Base-by-base conservation (phyloP, 371 early-diverging fungal species). In the Caulochytrium protostelioides region DNA sequence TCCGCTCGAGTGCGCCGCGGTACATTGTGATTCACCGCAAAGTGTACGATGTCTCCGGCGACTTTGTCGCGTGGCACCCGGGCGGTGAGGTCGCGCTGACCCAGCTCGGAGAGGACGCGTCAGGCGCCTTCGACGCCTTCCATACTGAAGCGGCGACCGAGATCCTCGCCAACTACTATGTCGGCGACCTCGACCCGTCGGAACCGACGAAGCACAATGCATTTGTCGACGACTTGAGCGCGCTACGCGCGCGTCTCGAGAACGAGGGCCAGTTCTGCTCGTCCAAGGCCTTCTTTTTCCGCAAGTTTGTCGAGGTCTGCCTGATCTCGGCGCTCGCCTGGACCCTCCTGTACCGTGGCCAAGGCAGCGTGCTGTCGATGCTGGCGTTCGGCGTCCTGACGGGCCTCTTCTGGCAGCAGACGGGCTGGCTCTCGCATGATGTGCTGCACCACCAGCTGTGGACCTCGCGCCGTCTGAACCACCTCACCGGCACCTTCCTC, bases 111-210 rank as follows among this genome's bases (percentile, higher is more conserved):
- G 21, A 20, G 23, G 8, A 14, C 3, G 0, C 2, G 6, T 22
- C 18, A 72, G 85, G 81, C 44, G 76, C 78, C 6, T 89, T 89
- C 50, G 72, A 79, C 42, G 76, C 74, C 15, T 78, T 84, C 71
- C 85, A 84, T 47, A 71, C 71, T 12, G 61, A 58, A 41, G 57
- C 66, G 34, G 67, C 79, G 13, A 61, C 67, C 40, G 69, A 76
- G 47, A 53, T 72, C 3, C 55, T 84, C 35, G 72, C 74, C 43
- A 71, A 81, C 55, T 76, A 63, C 44, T 79, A 79, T 47, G 76
- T 70, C 23, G 81, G 78, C 26, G 83, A 84, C 38, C 46, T 81
- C 17, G 69, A 39, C 25, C 44, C 53, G 16, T 34, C 48, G 8
- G 60, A 59, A 32, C 46, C 54, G 9, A 34, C 34, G 10, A 53